These are phyloP conservation scores for Candida patagonica DNA, from an alignment of 805 yeast genomes.

Conservation along the genomic window DNA sequence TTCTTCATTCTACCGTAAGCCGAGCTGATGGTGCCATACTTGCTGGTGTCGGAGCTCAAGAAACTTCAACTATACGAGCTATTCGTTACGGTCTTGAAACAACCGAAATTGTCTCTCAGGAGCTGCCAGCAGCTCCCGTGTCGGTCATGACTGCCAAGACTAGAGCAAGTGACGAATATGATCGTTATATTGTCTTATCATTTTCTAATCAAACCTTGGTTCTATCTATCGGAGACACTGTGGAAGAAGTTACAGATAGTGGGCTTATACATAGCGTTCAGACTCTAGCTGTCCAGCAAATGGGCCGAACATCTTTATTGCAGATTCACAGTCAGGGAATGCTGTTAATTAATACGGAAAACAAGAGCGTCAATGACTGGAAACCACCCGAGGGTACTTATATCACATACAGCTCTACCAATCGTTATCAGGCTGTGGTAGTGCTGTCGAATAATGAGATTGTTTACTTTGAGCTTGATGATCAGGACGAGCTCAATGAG, in stretches of 20 bases:
- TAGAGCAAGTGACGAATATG: slow-evolving; percentile 36
- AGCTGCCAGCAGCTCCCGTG: slow-evolving; percentile 57
- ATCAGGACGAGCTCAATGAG: slow-evolving; percentile 59
- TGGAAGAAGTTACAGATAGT: slow-evolving; percentile 64
- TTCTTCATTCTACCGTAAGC: slow-evolving; percentile 34
- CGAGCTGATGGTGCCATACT: slow-evolving; percentile 1
- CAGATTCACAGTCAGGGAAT: slow-evolving; percentile 69
- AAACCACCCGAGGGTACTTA: slow-evolving; percentile 68
- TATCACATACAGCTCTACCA: slow-evolving; percentile 51
- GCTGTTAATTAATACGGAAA: slow-evolving; percentile 16
- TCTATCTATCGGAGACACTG: slow-evolving; percentile 67
- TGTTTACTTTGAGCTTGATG: slow-evolving; percentile 73
- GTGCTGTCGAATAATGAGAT: slow-evolving; percentile 66
- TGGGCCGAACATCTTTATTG: slow-evolving; percentile 53
- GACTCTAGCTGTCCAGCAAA: slow-evolving; percentile 60
- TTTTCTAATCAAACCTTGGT: slow-evolving; percentile 61
- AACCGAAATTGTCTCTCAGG: slow-evolving; percentile 60
- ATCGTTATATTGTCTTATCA: slow-evolving; percentile 58
- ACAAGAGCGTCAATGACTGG: slow-evolving; percentile 55
- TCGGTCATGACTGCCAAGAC: slow-evolving; percentile 56
- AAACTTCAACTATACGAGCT: slow-evolving; percentile 37
- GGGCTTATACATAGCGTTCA: slow-evolving; percentile 46
- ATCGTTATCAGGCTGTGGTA: slow-evolving; percentile 57
- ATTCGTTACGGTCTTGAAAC: slow-evolving; percentile 51
- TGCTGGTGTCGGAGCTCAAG: slow-evolving; percentile 26